Conservation (phyloP, 306 rosid species). For the Vachellia collinsii region DNA sequence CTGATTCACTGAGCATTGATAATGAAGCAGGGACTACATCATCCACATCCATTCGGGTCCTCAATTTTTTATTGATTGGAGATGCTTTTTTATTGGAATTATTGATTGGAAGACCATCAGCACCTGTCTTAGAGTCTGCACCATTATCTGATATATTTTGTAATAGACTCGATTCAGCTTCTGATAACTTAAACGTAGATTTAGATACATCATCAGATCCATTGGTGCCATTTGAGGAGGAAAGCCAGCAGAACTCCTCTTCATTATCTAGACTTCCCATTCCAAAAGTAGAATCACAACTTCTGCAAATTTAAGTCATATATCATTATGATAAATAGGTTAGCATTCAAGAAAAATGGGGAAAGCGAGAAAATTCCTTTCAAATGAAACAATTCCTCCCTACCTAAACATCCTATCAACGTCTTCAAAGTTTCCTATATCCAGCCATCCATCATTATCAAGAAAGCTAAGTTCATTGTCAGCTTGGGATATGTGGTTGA, state of each 20-base stretch:
- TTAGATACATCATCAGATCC: slow-evolving; percentile 63
- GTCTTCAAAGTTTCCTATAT: slow-evolving; percentile 82
- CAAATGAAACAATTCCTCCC: slow-evolving; percentile 32
- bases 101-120: slow-evolving; percentile 39
- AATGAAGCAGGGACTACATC: slow-evolving; percentile 43
- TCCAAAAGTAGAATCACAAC: slow-evolving; percentile 75
- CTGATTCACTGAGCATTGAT: slow-evolving; percentile 43
- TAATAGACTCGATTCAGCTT: slow-evolving; percentile 54
- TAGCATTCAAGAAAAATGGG: slow-evolving; percentile 23
- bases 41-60: slow-evolving; percentile 45
- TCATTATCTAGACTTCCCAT: slow-evolving; percentile 65
- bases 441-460: slow-evolving; percentile 78
- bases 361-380: slow-evolving; percentile 18
- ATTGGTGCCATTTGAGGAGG: slow-evolving; percentile 62
- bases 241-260: slow-evolving; percentile 71
- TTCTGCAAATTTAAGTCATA: slow-evolving; percentile 51
- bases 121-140: slow-evolving; percentile 43
- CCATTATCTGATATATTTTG: slow-evolving; percentile 46
- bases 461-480: slow-evolving; percentile 74
- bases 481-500: slow-evolving; percentile 56
- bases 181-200: slow-evolving; percentile 57
- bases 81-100: slow-evolving; percentile 41
- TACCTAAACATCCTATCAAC: slow-evolving; percentile 74
- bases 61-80: slow-evolving; percentile 34
- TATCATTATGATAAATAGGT: slow-evolving; percentile 21